Evolutionary conservation across 1,284 basidiomycete genomes (phyloP).

Genomic region (Lignosus rhinocerotis): DNA sequence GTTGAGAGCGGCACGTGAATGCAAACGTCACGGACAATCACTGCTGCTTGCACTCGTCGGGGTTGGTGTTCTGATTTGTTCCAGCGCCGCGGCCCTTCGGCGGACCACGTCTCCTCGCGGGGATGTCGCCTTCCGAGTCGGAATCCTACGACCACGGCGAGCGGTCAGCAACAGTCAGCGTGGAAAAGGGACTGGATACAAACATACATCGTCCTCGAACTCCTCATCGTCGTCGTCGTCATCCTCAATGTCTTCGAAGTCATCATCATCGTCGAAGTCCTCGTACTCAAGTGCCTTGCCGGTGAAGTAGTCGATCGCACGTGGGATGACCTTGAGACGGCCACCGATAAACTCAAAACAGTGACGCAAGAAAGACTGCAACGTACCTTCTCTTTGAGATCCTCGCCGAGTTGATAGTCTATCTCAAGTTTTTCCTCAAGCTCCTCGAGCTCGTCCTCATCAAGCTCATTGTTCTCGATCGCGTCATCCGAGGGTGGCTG

Average conservation of each 20-base stretch:
- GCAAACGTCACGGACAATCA: constrained; percentile 32
- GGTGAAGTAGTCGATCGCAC: constrained; percentile 94
- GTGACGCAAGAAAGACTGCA: not conserved
- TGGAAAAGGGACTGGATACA: constrained; percentile 22
- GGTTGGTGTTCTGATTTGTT: constrained; percentile 53
- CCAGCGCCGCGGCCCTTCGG: constrained; percentile 52
- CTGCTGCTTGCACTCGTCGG: constrained; percentile 88
- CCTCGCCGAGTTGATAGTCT: constrained; percentile 98
- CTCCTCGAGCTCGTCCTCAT: constrained; percentile 86
- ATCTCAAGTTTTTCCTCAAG: constrained; percentile 93
- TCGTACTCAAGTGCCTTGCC: constrained; percentile 95
- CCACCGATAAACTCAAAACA: not conserved
- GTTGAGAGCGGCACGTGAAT: not conserved
- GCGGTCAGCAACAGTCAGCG: constrained; percentile 11
- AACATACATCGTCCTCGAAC: constrained; percentile 53
- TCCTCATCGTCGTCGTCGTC: constrained; percentile 52
- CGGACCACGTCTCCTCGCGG: constrained; percentile 55
- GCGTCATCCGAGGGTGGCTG: constrained; percentile 69
- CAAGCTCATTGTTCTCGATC: constrained; percentile 74
- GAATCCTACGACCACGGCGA: constrained; percentile 46
- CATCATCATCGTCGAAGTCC: constrained; percentile 69
- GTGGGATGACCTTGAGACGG: constrained; percentile 84
- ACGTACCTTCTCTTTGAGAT: constrained; percentile 91
- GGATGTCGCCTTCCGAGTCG: constrained; percentile 60
- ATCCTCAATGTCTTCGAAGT: constrained; percentile 62